Percentiles rank a stretch among this genome's conserved stretches.
phyloP scores from a whole-genome alignment of 2,329 filamentous ascomycete species.

The Alternaria hordeiaustralica region DNA sequence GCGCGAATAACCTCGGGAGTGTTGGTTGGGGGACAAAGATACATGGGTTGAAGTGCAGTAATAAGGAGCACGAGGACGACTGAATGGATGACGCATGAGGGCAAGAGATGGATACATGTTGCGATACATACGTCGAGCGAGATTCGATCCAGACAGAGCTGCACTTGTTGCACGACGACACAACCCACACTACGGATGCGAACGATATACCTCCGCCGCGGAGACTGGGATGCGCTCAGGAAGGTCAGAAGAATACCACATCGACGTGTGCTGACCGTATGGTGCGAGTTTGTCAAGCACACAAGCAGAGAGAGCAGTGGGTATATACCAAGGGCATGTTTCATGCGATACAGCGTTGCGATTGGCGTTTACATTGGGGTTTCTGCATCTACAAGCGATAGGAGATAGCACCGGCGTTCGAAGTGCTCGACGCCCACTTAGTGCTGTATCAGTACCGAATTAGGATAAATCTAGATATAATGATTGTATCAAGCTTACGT shows the following conservation, averaged over 20 bases:
- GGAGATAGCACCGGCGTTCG: conserved; percentile 16
- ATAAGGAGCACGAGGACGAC: conserved; percentile 17
- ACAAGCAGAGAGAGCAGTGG: not conserved
- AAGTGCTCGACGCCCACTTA: conserved; percentile 24
- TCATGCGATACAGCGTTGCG: not conserved
- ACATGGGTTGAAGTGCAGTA: conserved; percentile 35
- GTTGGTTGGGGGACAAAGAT: conserved; percentile 38
- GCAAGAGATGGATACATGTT: not conserved
- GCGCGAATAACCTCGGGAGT: conserved; percentile 42
- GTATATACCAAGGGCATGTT: not conserved
- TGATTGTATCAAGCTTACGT: not conserved
- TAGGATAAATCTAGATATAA: not conserved
- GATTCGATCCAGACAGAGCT: not conserved
- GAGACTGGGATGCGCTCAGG: not conserved
- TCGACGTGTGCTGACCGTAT: not conserved
- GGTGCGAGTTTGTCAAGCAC: not conserved
- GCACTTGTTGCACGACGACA: not conserved
- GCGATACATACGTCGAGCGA: not conserved
- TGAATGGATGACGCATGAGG: conserved; percentile 1
- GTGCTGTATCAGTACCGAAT: not conserved
- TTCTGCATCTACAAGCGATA: not conserved
- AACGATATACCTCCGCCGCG: not conserved
- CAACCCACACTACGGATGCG: not conserved
- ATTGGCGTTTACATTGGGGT: not conserved
- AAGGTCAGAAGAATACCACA: not conserved